These are phyloP conservation scores for Sphagnum magellanicum DNA, from an alignment of 228 moss, liverwort and hornwort genomes.

Conservation along the genomic window DNA sequence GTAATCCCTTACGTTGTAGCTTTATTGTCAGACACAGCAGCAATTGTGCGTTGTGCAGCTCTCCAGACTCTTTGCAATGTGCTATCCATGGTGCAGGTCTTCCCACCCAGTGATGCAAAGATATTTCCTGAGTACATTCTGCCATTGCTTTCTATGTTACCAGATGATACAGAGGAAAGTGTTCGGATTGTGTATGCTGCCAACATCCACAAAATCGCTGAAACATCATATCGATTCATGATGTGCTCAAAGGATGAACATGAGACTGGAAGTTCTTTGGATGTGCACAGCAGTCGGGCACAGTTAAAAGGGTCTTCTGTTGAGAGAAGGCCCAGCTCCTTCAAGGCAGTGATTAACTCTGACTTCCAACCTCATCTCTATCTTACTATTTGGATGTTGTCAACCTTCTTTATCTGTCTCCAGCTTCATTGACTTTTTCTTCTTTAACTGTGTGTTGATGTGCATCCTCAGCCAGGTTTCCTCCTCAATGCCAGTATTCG, in stretches of 20 bases:
- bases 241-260: constrained; percentile 27
- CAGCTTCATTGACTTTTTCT: no score
- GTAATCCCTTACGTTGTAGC: constrained; percentile 44
- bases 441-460: no score
- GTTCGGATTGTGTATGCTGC: constrained; percentile 43
- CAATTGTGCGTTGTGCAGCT: constrained; percentile 52
- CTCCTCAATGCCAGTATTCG: no score
- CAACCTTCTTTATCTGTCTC: no score
- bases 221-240: constrained; percentile 29
- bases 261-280: constrained; percentile 34
- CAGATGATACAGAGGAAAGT: constrained; percentile 54
- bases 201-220: constrained; percentile 44
- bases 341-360: not conserved
- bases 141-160: constrained; percentile 42
- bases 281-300: not conserved
- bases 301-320: constrained; percentile 23
- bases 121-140: constrained; percentile 51
- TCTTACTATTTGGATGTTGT: not conserved
- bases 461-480: no score
- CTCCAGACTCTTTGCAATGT: constrained; percentile 47
- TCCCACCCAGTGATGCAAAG: constrained; percentile 44
- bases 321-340: constrained; percentile 6
- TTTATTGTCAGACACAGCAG: constrained; percentile 42
- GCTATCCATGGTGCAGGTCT: constrained; percentile 37
- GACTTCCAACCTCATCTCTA: no score